Evolutionary conservation across 345 rosid species (phyloP).

Genomic region (Euphorbia tirucalli): DNA sequence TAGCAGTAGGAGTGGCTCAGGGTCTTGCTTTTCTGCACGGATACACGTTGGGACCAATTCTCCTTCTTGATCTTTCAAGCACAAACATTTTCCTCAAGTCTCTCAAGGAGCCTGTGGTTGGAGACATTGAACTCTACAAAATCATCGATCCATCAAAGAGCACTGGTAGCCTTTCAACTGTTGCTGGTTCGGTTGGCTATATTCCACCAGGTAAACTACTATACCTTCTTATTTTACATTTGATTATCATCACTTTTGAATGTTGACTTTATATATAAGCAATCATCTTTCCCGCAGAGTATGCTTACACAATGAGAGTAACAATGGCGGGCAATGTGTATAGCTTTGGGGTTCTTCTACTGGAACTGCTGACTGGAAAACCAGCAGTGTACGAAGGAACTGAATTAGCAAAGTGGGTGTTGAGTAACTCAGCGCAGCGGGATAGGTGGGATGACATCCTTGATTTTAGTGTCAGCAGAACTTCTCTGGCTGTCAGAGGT

Average conservation of each 20-base stretch:
- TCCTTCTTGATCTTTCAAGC: constrained; percentile 80
- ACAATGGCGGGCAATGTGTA: constrained; percentile 79
- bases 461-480: constrained; percentile 57
- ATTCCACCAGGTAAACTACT: constrained; percentile 70
- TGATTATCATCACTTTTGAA: background rate
- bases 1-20: constrained; percentile 84
- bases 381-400: constrained; percentile 69
- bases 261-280: background rate
- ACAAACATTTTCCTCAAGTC: constrained; percentile 71
- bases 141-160: constrained; percentile 78
- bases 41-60: constrained; percentile 53
- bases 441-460: constrained; percentile 60
- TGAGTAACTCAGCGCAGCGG: constrained; percentile 40
- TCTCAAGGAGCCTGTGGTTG: constrained; percentile 68
- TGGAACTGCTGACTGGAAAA: constrained; percentile 81
- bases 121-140: constrained; percentile 84
- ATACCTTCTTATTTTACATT: background rate
- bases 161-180: constrained; percentile 76
- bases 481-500: constrained; percentile 49
- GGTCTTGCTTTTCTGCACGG: constrained; percentile 82
- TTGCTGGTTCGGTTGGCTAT: constrained; percentile 87
- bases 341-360: constrained; percentile 73
- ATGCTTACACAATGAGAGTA: constrained; percentile 91
- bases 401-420: constrained; percentile 79
- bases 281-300: constrained; percentile 46